A percentile compares a stretch with the other conserved stretches of the same genome.
Evolutionary conservation across 495 filamentous ascomycete species (phyloP).

Genomic region (Aspergillus conjunctus): DNA sequence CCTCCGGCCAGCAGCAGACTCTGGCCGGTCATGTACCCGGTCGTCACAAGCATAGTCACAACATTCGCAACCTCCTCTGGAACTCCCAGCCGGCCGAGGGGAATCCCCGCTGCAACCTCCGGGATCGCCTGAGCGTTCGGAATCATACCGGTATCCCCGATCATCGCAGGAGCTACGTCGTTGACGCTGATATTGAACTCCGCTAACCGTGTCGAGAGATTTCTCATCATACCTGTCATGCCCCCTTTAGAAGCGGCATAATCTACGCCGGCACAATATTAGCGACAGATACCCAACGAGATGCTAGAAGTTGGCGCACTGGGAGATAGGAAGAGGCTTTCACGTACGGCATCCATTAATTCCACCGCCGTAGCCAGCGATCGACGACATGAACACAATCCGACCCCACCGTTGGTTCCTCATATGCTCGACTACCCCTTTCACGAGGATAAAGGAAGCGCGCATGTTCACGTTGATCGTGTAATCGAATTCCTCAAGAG

Average conservation of each 20-base stretch:
- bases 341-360: conserved; percentile 64
- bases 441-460: conserved; percentile 66
- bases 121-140: conserved; percentile 57
- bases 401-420: conserved; percentile 62
- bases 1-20: conserved; percentile 60
- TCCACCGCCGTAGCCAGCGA: conserved; percentile 65
- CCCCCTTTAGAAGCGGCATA: conserved; percentile 69
- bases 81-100: conserved; percentile 61
- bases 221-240: conserved; percentile 67
- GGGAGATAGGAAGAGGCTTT: conserved; percentile 12
- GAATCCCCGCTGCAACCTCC: conserved; percentile 57
- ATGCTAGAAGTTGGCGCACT: neutral
- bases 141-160: conserved; percentile 68
- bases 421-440: conserved; percentile 67
- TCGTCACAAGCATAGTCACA: conserved; percentile 66
- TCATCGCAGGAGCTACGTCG: conserved; percentile 77
- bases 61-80: conserved; percentile 69
- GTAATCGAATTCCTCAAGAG: conserved; percentile 66
- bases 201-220: conserved; percentile 61
- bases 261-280: conserved; percentile 35
- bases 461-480: conserved; percentile 66
- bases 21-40: conserved; percentile 70
- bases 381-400: conserved; percentile 68
- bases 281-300: too few species aligned
- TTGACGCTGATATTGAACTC: conserved; percentile 71